Percentiles rank a stretch among this genome's conserved stretches.
These are phyloP conservation scores for Vickermania spadyakhi DNA, from an alignment of 208 protist species.

Conservation along the genomic window DNA sequence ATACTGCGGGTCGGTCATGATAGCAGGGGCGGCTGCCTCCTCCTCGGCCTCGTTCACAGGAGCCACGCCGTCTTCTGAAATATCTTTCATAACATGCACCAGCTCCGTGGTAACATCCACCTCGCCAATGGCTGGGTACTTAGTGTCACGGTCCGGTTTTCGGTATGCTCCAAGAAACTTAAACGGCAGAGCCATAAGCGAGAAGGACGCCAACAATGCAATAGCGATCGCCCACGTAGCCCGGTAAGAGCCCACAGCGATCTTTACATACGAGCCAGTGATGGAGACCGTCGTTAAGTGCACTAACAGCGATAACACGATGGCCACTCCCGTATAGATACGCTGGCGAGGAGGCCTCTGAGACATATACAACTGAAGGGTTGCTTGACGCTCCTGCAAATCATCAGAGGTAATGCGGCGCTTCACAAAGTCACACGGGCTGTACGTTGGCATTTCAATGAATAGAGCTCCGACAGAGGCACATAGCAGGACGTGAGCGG, in stretches of 20 bases:
- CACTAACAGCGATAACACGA: slow-evolving; percentile 30
- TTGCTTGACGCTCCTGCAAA: slow-evolving; percentile 26
- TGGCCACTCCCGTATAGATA: slow-evolving; percentile 36
- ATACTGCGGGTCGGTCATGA: slow-evolving; percentile 47
- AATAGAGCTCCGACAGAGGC: slow-evolving; percentile 26
- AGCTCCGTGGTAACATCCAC: slow-evolving; percentile 11
- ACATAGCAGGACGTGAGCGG: slow-evolving; percentile 23
- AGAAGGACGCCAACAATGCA: slow-evolving; percentile 35
- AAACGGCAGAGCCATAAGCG: slow-evolving; percentile 51
- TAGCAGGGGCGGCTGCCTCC: neutral
- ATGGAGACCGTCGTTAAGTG: slow-evolving; percentile 50
- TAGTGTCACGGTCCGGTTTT: slow-evolving; percentile 20
- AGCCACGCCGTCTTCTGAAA: neutral
- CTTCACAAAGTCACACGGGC: slow-evolving; percentile 29
- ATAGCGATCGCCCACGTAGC: slow-evolving; percentile 35
- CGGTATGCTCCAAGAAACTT: slow-evolving; percentile 53
- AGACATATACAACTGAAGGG: slow-evolving; percentile 27
- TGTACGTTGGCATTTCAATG: slow-evolving; percentile 56
- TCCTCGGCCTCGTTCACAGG: slow-evolving; percentile 8
- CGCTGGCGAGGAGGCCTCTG: slow-evolving; percentile 35
- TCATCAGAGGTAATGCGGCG: slow-evolving; percentile 26
- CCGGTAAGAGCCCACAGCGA: slow-evolving; percentile 18
- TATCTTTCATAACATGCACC: neutral
- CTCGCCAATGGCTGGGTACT: slow-evolving; percentile 29
- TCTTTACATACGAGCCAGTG: slow-evolving; percentile 30